These are phyloP conservation scores for Polytrichum commune DNA, from an alignment of 225 moss, liverwort and hornwort species.

Conservation along the genomic window DNA sequence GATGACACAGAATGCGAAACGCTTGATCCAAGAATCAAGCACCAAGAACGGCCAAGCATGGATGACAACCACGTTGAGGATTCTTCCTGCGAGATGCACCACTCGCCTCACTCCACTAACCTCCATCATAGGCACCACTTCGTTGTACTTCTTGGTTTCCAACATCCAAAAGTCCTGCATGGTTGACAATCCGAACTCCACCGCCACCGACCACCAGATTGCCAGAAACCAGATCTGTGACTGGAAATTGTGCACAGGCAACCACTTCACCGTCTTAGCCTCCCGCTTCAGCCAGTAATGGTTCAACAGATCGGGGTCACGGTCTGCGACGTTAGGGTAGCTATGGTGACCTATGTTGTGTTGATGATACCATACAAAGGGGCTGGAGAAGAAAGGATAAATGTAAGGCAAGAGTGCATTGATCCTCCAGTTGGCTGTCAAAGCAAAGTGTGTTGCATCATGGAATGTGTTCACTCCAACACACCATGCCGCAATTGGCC, in stretches of 20 bases:
- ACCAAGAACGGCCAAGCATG: conserved; percentile 40
- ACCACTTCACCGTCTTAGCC: conserved; percentile 37
- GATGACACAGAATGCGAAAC: conserved; percentile 16
- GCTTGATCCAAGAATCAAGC: conserved; percentile 16
- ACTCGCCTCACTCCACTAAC: conserved; percentile 19
- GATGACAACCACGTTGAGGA: conserved; percentile 10
- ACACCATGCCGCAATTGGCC: conserved; percentile 22
- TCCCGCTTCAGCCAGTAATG: conserved; percentile 42
- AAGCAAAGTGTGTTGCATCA: conserved; percentile 40
- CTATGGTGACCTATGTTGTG: conserved; percentile 44
- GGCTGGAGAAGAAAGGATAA: conserved; percentile 35
- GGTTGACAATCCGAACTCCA: conserved; percentile 31
- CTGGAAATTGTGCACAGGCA: conserved; percentile 22
- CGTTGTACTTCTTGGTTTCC: conserved; percentile 34
- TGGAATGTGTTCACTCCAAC: conserved; percentile 33
- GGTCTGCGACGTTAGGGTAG: conserved; percentile 31
- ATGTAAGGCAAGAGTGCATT: conserved; percentile 31
- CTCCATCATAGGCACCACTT: conserved; percentile 37
- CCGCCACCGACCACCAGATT: conserved; percentile 30
- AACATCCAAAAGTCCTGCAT: conserved; percentile 42
- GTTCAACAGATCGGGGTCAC: conserved; percentile 36
- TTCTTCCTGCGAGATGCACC: conserved; percentile 20
- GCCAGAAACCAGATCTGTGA: conserved; percentile 12
- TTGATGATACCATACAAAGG: conserved; percentile 37
- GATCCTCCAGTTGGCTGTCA: conserved; percentile 34